Conservation (phyloP, 83 land plant genomes). For the Picea engelmannii region DNA sequence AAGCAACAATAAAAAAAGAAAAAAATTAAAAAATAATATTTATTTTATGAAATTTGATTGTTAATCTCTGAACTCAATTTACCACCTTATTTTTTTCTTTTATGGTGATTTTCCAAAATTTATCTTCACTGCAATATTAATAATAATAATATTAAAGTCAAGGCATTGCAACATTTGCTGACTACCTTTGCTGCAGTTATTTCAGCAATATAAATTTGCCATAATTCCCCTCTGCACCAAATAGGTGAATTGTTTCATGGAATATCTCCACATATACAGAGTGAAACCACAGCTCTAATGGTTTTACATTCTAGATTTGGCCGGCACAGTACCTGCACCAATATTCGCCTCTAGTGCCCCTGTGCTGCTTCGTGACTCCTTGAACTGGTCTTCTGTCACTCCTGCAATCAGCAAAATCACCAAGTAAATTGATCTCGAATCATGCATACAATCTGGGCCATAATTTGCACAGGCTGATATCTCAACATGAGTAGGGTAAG, state of each 20-base stretch:
- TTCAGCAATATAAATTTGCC: background rate
- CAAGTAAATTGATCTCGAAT: background rate
- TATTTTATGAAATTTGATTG: too few species aligned
- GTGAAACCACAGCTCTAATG: background rate
- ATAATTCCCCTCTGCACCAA: background rate
- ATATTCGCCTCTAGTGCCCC: slow-evolving; percentile 20
- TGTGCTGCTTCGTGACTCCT: slow-evolving; percentile 42
- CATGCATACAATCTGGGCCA: background rate
- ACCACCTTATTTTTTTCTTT: too few species aligned
- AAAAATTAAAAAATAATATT: too few species aligned
- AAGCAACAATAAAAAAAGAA: too few species aligned
- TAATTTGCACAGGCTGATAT: background rate
- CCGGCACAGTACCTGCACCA: slow-evolving; percentile 32
- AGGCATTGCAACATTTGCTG: background rate
- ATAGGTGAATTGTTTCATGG: background rate
- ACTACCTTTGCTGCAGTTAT: slow-evolving; percentile 7
- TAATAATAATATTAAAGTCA: background rate
- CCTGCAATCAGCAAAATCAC: slow-evolving; percentile 44
- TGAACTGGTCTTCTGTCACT: slow-evolving; percentile 92
- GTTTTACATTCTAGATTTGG: slow-evolving; percentile 58
- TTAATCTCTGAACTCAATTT: too few species aligned
- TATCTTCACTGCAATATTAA: background rate
- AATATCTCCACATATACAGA: background rate
- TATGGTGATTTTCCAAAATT: background rate
- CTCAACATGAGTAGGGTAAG: too few species aligned